Conservation (phyloP, 2,329 filamentous ascomycete genomes). For the Pyricularia grisea region DNA sequence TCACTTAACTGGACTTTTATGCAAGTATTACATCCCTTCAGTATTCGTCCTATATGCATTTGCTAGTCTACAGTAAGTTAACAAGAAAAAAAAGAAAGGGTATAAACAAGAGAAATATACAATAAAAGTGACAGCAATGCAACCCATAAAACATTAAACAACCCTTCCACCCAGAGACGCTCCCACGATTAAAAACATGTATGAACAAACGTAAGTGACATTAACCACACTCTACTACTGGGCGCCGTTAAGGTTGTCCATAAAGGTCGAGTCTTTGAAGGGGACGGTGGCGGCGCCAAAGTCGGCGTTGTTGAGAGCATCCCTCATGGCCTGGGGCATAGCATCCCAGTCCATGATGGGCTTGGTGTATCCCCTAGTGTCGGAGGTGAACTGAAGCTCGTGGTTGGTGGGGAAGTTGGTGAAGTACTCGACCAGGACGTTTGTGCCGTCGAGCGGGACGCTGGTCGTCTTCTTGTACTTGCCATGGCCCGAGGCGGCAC, state of each 20-base stretch:
- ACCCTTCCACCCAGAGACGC: too few relatives aligned
- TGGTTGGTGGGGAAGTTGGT: constrained; percentile 23
- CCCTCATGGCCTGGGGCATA: constrained; percentile 20
- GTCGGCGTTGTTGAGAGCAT: constrained; percentile 22
- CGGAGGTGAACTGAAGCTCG: constrained; percentile 24
- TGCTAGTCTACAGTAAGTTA: background rate
- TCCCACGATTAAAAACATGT: too few relatives aligned
- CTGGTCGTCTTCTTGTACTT: constrained; percentile 16
- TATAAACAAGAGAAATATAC: background rate
- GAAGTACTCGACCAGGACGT: constrained; percentile 22
- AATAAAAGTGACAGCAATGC: background rate
- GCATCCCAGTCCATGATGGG: constrained; percentile 30
- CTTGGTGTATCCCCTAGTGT: constrained; percentile 21
- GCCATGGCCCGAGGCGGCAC: constrained; percentile 25
- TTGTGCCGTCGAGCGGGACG: constrained; percentile 13
- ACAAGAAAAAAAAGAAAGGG: background rate
- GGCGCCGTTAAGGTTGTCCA: constrained; percentile 4
- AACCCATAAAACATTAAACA: background rate
- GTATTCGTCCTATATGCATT: too few relatives aligned
- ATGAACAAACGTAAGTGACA: too few relatives aligned
- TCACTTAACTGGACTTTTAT: too few relatives aligned
- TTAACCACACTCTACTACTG: too few relatives aligned
- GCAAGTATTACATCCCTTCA: too few relatives aligned
- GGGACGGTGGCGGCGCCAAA: constrained; percentile 30
- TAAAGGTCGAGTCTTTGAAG: constrained; percentile 18